Evolutionary conservation across 2,329 filamentous ascomycete genomes (phyloP), one percentile per base, ranked within the genome.

Genomic region (Fusarium algeriense): DNA sequence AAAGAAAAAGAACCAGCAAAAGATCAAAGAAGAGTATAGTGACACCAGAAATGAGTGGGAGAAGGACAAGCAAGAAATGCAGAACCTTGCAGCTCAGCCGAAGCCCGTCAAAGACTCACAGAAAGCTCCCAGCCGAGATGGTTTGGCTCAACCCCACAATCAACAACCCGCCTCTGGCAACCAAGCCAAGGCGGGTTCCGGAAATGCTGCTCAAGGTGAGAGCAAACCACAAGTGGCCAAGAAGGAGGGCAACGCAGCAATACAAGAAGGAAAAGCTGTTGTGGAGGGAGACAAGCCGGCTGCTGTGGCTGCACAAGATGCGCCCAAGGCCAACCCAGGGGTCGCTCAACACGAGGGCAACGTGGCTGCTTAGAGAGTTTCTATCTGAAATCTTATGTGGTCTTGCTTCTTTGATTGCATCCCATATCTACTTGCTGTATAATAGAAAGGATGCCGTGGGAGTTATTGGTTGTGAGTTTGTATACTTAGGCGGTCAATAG

Each of bases 1-100:
- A 73, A 91, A 93, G 78, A 93, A 93, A 82, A 89, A 94, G 67
- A 92, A 95, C 75, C 90, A 93, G 60, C 85, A 91, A 46, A 80
- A 79, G 65, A 90, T 96, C 67, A 92, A 95, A 76, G 90, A 93
- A 59, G 87, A 92, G 50, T 98, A 97, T 78, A 89, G 92, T 54
- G 92, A 95, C 70, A 85, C 92, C 32, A 91, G 89, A 69, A 86
- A 85, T 45, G 92, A 98, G 79, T 97, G 95, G 94, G 93, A 97
- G 78, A 92, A 95, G 80, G 95, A 98, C 79, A 97, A 96, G 83
- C 87, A 90, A 8, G 89, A 91, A 41, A 91, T 98, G 75, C 88
- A 92, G 72, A 88, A 93, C 67, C 84, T 93, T 57, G 88, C 69
- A 59, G 64, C 73, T 34, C 67, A 78, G 52, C 73, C 74, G 43